These are phyloP conservation scores for Pythium apleroticum DNA, from an alignment of 352 stramenopile species.

Conservation along the genomic window DNA sequence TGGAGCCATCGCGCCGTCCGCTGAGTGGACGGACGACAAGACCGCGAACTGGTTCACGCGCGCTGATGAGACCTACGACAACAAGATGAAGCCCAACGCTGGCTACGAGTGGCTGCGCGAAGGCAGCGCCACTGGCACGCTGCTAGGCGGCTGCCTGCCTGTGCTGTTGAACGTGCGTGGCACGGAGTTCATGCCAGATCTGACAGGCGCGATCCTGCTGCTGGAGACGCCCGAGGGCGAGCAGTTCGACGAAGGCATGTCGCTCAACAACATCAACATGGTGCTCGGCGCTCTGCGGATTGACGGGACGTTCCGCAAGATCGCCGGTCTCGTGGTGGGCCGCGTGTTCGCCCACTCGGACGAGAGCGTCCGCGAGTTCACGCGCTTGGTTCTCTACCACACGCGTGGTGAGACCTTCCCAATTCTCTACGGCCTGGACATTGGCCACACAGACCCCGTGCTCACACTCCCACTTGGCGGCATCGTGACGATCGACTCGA, in stretches of 20 bases:
- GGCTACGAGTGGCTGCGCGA: conserved; percentile 46
- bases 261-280: conserved; percentile 44
- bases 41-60: conserved; percentile 57
- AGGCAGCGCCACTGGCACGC: conserved; percentile 31
- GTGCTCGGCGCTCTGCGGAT: conserved; percentile 44
- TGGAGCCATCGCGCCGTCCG: conserved; percentile 35
- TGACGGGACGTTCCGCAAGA: conserved; percentile 51
- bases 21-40: conserved; percentile 64
- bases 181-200: conserved; percentile 44
- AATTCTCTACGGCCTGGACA: conserved; percentile 61
- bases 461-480: conserved; percentile 52
- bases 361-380: conserved; percentile 41
- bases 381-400: conserved; percentile 52
- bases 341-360: conserved; percentile 44
- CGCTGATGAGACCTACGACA: conserved; percentile 39
- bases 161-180: conserved; percentile 56
- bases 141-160: conserved; percentile 59
- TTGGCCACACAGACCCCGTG: conserved; percentile 59
- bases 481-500: conserved; percentile 39
- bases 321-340: conserved; percentile 52
- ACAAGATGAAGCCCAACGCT: conserved; percentile 44
- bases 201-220: conserved; percentile 45
- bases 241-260: conserved; percentile 54
- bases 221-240: conserved; percentile 52
- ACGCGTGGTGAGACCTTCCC: conserved; percentile 46